Base-by-base conservation (phyloP, 495 filamentous ascomycete genomes). In the Aspergillus steynii region DNA sequence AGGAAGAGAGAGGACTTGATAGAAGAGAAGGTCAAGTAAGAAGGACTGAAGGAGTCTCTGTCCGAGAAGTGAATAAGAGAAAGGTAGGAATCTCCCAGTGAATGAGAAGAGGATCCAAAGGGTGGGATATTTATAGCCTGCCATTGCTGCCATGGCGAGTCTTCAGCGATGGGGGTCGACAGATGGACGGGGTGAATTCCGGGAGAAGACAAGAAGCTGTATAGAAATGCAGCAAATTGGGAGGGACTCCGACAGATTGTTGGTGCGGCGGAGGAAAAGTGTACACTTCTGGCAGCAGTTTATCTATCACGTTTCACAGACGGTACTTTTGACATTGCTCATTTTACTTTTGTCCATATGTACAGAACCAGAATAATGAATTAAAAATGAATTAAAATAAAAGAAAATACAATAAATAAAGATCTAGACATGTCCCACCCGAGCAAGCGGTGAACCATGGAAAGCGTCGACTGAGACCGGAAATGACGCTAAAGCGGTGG, bases 21-120 rank as follows among this genome's bases (percentile, higher is more conserved):
- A 50, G n/a, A 50, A 60, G 51, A 42, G 50, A 56, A 53, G 8
- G 5, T 49, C 26, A 49, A 27, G 47, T 9, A 42, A 42, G 12
- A 42, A 12, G 12, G 14, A 42, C 5, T 42, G 12, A 42, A 12
- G 12, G 14, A 42, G 37, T 42, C 9, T 12, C 10, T 3, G 5
- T 42, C 3, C 1, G 37, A 12, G 0, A 42, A 42, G 37, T 42
- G 37, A 42, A 42, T 42, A 10, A 42, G 14, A 10, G 37, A 12
- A 4, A 42, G 37, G 31, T 34, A 34, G 31, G 31, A 34, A 34
- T 34, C 6, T 34, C 31, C 31, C 6, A 34, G 31, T 34, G 31
- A 7, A 34, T 34, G 31, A 9, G 9, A 34, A 9, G 31, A 9
- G 1, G 31, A 34, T 5, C 31, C 3, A 34, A 34, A 34, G 1